These are phyloP conservation scores for Inga leiocalycina DNA, from an alignment of 306 rosid genomes.

Conservation along the genomic window DNA sequence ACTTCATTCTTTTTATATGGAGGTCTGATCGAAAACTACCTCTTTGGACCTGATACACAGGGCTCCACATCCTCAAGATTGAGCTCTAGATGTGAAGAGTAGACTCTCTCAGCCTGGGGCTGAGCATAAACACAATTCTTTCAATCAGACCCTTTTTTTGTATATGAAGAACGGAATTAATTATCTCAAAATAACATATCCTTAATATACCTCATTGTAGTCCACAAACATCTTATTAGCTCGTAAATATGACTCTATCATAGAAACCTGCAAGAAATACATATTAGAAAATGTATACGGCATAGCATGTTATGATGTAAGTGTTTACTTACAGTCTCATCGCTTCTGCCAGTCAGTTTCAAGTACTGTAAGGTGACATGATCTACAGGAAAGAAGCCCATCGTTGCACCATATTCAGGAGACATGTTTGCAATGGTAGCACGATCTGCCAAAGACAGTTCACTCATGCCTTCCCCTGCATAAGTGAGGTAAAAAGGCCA, in stretches of 20 bases:
- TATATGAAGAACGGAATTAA: constrained; percentile 4
- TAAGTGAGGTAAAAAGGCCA: constrained; percentile 27
- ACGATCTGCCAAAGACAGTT: constrained; percentile 87
- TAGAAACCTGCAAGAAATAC: constrained; percentile 60
- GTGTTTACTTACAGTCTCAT: constrained; percentile 66
- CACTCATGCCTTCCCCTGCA: constrained; percentile 95
- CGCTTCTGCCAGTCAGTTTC: constrained; percentile 88
- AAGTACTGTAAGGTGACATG: constrained; percentile 92
- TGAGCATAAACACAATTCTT: constrained; percentile 43
- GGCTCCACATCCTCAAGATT: constrained; percentile 85
- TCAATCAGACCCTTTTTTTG: constrained; percentile 34
- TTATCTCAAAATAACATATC: neutral
- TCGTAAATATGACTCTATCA: constrained; percentile 82
- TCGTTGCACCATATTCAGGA: constrained; percentile 96
- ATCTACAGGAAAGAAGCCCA: constrained; percentile 99
- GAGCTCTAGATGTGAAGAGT: constrained; percentile 81
- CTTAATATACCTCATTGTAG: constrained; percentile 68
- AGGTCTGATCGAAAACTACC: constrained; percentile 51
- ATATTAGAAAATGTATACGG: constrained; percentile 44
- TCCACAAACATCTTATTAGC: constrained; percentile 94
- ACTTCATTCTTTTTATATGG: constrained; percentile 10
- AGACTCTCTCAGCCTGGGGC: constrained; percentile 83
- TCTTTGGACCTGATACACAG: constrained; percentile 95
- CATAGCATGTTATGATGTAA: constrained; percentile 13
- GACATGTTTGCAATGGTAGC: constrained; percentile 98